phyloP scores from a whole-genome alignment of 2,329 filamentous ascomycete species.

The Fusarium abutilonis region DNA sequence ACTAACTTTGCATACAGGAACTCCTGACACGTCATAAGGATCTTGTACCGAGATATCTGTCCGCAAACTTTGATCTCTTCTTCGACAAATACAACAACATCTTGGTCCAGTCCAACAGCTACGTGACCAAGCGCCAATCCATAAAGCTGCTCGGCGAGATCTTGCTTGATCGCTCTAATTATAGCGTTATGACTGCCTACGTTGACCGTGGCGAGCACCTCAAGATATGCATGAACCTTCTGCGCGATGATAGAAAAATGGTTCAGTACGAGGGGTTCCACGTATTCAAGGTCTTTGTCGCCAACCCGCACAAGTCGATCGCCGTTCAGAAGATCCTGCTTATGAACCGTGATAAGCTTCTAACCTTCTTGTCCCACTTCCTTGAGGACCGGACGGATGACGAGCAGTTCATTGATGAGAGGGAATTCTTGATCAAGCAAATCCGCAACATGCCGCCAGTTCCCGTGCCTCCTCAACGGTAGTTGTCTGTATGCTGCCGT shows the following conservation, averaged over 20 bases:
- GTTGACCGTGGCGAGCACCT: slow-evolving; percentile 95
- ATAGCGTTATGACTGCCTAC: slow-evolving; percentile 97
- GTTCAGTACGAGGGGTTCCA: slow-evolving; percentile 99
- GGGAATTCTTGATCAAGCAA: slow-evolving; percentile 95
- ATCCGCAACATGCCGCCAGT: slow-evolving; percentile 75
- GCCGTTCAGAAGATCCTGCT: slow-evolving; percentile 95
- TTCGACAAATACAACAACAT: slow-evolving; percentile 90
- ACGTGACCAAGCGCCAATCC: slow-evolving; percentile 97
- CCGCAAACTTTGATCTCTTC: slow-evolving; percentile 91
- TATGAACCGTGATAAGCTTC: slow-evolving; percentile 91
- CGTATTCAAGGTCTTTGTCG: slow-evolving; percentile 99
- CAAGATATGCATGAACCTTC: slow-evolving; percentile 97
- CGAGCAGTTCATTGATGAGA: slow-evolving; percentile 98
- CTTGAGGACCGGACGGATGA: slow-evolving; percentile 95
- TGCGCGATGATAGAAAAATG: slow-evolving; percentile 97
- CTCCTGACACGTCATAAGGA: slow-evolving; percentile 94
- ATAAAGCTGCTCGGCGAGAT: slow-evolving; percentile 98
- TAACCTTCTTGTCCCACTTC: slow-evolving; percentile 90
- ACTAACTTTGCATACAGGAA: slow-evolving; percentile 66
- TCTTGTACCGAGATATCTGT: slow-evolving; percentile 86
- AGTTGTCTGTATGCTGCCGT: slow-evolving; percentile 13
- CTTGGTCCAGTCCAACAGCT: slow-evolving; percentile 90
- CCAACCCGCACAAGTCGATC: slow-evolving; percentile 97
- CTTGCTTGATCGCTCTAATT: slow-evolving; percentile 92
- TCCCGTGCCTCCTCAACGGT: slow-evolving; percentile 64